Evolutionary conservation across 2,329 filamentous ascomycete genomes (phyloP).

Genomic region (Thyridium curvatum): DNA sequence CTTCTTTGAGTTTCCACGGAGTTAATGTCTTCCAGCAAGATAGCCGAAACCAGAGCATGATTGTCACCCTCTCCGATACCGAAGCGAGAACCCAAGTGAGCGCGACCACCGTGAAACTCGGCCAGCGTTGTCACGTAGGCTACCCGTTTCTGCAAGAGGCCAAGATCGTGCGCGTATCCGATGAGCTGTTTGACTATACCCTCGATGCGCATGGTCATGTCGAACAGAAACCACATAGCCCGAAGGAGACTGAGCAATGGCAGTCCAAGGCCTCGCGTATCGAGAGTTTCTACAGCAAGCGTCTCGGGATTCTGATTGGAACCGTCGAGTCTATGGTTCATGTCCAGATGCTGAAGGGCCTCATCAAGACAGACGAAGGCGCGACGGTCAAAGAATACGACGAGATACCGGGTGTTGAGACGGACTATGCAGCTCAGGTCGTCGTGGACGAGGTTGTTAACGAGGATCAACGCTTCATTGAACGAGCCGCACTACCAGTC

Average conservation of each 20-base stretch:
- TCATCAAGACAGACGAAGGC: conserved; percentile 85
- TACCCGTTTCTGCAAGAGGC: conserved; percentile 96
- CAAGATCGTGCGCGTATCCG: conserved; percentile 80
- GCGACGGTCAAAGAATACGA: conserved; percentile 91
- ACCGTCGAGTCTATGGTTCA: conserved; percentile 83
- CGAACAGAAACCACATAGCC: conserved; percentile 62
- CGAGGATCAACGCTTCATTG: conserved; percentile 88
- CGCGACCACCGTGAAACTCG: conserved; percentile 71
- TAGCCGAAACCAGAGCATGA: conserved; percentile 93
- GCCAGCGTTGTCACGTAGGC: conserved; percentile 81
- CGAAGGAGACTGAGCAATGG: conserved; percentile 75
- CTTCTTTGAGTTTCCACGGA: conserved; percentile 76
- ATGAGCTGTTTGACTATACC: conserved; percentile 87
- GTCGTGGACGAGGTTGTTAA: conserved; percentile 87
- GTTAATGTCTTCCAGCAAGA: conserved; percentile 95
- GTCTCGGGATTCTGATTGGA: conserved; percentile 81
- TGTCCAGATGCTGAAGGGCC: conserved; percentile 88
- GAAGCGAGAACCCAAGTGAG: conserved; percentile 65
- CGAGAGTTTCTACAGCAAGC: conserved; percentile 83
- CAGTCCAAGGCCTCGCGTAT: conserved; percentile 77
- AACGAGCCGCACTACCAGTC: conserved; percentile 79
- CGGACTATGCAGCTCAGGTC: conserved; percentile 84
- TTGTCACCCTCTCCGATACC: conserved; percentile 74
- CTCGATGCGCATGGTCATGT: conserved; percentile 62
- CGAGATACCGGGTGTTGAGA: conserved; percentile 76